These are phyloP conservation scores for Parmelia sp. DNA, from an alignment of 495 filamentous ascomycete species.

Conservation along the genomic window DNA sequence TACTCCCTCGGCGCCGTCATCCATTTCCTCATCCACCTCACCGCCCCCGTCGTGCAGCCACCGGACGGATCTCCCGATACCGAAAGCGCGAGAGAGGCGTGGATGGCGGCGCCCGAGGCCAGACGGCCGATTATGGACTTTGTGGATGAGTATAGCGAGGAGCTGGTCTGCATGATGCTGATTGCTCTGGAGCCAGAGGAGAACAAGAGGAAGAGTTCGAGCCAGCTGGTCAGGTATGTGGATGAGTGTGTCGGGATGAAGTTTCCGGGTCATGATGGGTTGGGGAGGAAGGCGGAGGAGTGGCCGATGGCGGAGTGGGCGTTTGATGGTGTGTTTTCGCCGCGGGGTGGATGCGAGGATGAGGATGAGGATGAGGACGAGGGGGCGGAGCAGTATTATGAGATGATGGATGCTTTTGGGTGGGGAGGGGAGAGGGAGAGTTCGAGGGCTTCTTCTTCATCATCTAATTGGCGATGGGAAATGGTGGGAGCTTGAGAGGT, in stretches of 20 bases:
- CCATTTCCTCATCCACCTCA: conserved; percentile 17
- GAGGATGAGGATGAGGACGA: not conserved
- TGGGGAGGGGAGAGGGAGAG: not conserved
- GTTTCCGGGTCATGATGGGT: not conserved
- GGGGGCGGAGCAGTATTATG: conserved; percentile 1
- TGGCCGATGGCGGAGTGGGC: conserved; percentile 7
- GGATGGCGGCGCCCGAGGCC: not conserved
- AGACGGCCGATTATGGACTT: not conserved
- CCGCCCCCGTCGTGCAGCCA: not conserved
- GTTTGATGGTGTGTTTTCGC: not conserved
- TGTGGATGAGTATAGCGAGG: not conserved
- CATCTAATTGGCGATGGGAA: not conserved
- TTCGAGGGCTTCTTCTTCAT: not conserved
- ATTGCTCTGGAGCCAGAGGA: conserved; percentile 10
- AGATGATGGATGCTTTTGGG: not conserved
- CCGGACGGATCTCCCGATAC: not conserved
- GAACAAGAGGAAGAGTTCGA: conserved; percentile 11
- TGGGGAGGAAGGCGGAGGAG: not conserved
- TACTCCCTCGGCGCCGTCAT: conserved; percentile 69
- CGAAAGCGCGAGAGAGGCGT: not conserved
- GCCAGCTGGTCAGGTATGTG: not conserved
- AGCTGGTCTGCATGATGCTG: conserved; percentile 7
- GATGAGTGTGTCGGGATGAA: not conserved
- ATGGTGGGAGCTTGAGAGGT: not conserved
- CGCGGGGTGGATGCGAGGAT: not conserved